These are phyloP conservation scores for Omphalotus olearius DNA, from an alignment of 1,284 basidiomycete genomes.

Conservation along the genomic window DNA sequence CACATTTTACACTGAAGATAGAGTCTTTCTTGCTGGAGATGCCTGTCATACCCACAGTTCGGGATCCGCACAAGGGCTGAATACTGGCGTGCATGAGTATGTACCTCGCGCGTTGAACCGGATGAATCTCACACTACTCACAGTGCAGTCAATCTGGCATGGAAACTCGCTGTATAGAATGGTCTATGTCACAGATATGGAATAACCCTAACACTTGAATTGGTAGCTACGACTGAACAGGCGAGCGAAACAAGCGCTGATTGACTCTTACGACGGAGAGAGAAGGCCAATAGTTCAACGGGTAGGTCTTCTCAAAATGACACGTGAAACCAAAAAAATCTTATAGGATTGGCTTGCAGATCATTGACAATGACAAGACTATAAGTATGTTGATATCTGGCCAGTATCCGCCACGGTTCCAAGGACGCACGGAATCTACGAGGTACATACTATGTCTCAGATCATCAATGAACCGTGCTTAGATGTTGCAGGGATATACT, in stretches of 20 bases:
- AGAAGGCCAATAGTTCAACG: constrained; percentile 21
- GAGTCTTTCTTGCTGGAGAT: constrained; percentile 25
- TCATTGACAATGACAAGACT: constrained; percentile 24
- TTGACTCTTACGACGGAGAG: constrained; percentile 21
- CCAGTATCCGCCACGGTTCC: constrained; percentile 20
- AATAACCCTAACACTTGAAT: neutral
- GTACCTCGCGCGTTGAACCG: neutral
- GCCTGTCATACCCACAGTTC: constrained; percentile 25
- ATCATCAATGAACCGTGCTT: neutral
- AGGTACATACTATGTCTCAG: constrained; percentile 12
- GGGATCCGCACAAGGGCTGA: constrained; percentile 24
- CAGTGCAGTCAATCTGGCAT: constrained; percentile 22
- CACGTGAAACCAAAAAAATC: no score
- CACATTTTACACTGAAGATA: constrained; percentile 18
- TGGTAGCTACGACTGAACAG: constrained; percentile 15
- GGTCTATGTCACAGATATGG: neutral
- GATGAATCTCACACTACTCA: neutral
- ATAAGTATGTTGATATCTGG: constrained; percentile 23
- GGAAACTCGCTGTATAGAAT: constrained; percentile 22
- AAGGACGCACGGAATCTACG: constrained; percentile 20
- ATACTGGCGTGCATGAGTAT: constrained; percentile 24
- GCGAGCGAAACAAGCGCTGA: constrained; percentile 16
- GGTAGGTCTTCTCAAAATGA: constrained; percentile 13
- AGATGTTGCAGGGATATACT: constrained; percentile 18
- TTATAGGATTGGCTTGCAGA: constrained; percentile 7